phyloP scores from a whole-genome alignment of 108 stramenopile species.

The Phaeodactylum tricornutum region DNA sequence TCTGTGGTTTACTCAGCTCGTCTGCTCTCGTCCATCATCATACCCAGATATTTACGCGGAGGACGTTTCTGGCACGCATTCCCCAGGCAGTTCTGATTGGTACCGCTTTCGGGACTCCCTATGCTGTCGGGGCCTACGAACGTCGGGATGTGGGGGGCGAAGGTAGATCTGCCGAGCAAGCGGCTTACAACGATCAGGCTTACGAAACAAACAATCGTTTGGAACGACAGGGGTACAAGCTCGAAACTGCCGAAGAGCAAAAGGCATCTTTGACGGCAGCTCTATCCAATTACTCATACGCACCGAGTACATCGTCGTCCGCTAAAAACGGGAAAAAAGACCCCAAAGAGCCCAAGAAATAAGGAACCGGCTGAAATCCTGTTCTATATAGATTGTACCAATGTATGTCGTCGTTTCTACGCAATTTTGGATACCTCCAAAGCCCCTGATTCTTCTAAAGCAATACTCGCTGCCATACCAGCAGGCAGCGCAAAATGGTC shows the following conservation, averaged over 20 bases:
- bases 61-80: too few species aligned
- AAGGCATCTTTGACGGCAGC: slow-evolving; percentile 14
- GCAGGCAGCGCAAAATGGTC: slow-evolving; percentile 41
- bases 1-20: too few species aligned
- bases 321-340: too few species aligned
- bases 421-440: neutral
- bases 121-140: slow-evolving; percentile 14
- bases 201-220: slow-evolving; percentile 39
- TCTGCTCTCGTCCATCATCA: too few species aligned
- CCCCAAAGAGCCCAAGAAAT: too few species aligned
- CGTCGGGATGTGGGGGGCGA: slow-evolving; percentile 28
- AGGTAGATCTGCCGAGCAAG: slow-evolving; percentile 24
- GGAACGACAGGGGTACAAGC: slow-evolving; percentile 35
- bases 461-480: slow-evolving; percentile 56
- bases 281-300: slow-evolving; percentile 34
- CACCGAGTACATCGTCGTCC: neutral
- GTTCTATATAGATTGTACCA: too few species aligned
- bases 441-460: slow-evolving; percentile 15
- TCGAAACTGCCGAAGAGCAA: slow-evolving; percentile 47
- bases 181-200: slow-evolving; percentile 38
- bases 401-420: too few species aligned
- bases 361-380: too few species aligned
- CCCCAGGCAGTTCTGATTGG: too few species aligned
- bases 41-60: too few species aligned
- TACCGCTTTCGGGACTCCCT: too few species aligned